Conservation (phyloP, 140 eudicot species). For the Erigeron philadelphicus region DNA sequence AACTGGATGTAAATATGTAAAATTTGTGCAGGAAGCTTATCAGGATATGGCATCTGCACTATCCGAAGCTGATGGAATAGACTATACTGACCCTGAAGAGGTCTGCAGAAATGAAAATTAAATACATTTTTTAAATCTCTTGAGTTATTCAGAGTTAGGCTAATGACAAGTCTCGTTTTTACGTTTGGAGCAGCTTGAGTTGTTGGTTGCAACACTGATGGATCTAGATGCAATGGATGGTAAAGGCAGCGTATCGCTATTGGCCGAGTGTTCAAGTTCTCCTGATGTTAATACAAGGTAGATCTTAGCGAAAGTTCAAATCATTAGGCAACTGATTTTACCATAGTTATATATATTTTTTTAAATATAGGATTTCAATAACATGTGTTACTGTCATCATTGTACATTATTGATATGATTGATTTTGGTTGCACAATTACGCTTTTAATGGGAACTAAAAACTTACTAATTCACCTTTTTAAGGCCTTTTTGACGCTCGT, state of each 20-base stretch:
- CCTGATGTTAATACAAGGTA: constrained; percentile 94
- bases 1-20: constrained; percentile 16
- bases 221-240: constrained; percentile 99
- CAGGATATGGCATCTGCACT: constrained; percentile 85
- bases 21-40: constrained; percentile 73
- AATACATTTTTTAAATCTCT: neutral
- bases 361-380: neutral
- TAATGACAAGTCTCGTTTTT: constrained; percentile 12
- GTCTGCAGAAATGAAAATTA: constrained; percentile 25
- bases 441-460: neutral
- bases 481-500: constrained; percentile 2
- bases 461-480: constrained; percentile 2
- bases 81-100: constrained; percentile 96
- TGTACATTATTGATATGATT: neutral
- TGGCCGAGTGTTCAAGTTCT: constrained; percentile 89
- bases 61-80: constrained; percentile 91
- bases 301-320: neutral
- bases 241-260: constrained; percentile 80
- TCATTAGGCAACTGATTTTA: neutral
- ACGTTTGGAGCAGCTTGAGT: constrained; percentile 67
- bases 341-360: too few relatives aligned
- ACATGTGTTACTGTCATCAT: neutral
- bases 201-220: constrained; percentile 81
- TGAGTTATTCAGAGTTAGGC: constrained; percentile 2
- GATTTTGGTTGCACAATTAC: neutral